Evolutionary conservation across 192 early-diverging fungal genomes (phyloP), one percentile per base, ranked within the genome.

Genomic region (Coemansia sp.): DNA sequence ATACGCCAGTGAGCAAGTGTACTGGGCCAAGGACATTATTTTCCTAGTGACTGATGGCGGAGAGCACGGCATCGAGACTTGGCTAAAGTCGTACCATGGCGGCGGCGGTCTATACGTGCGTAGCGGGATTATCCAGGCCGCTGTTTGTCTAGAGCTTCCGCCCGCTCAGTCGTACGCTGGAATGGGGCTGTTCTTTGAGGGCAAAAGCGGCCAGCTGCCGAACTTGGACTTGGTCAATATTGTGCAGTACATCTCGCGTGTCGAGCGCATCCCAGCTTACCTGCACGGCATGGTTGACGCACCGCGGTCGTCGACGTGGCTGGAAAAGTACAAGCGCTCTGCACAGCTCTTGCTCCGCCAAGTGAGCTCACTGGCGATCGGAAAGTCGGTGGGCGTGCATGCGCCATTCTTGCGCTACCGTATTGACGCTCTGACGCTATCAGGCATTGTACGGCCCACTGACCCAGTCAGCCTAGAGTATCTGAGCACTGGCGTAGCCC

Each of bases 21-120:
- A 94, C 76, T 96, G 95, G 93, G 90, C 94, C 45, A 94, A 96
- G 76, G 96, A 98, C 74, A 86, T 96, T 23, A 89, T 98, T 9
- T 90, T 98, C 55, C 75, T 98, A 15, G 88, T 96, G 9, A 89
- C 94, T 0, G 94, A 95, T 70, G 82, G 88, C 2, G 91, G 88
- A 38, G 84, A 87, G 21, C 55, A 79, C 5, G 96, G 96, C 1
- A 89, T 90, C 17, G 90, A 93, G 64, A 89, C 89, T 31, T 98
- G 94, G 94, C 83, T 98, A 36, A 87, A 91, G 37, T 90, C 92
- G 12, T 98, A 98, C 73, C 96, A 96, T 78, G 94, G 93, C 21
- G 69, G 78, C 45, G 71, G 25, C 23, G 64, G 62, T 2, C 51
- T 78, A 66, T 45, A 31, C 37, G 67, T 73, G 29, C 85, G 92